Base-by-base conservation (phyloP, 2,329 filamentous ascomycete genomes). In the Aspergillus aculeatinus region DNA sequence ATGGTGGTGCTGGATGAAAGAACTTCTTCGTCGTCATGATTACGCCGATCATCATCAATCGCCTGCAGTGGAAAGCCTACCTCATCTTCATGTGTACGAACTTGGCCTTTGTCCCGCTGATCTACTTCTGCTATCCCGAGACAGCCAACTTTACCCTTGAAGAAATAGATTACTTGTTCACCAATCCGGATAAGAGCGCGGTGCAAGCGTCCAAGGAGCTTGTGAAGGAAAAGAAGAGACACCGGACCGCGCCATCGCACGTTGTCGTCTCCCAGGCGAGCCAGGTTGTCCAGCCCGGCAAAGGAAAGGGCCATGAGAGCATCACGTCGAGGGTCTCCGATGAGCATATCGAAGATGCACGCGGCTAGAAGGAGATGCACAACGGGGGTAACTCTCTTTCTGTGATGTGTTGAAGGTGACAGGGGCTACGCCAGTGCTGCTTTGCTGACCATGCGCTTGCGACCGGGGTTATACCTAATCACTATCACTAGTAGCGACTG, bases 81-180 rank as follows among this genome's bases (percentile, higher is more conserved):
- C 61, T 76, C 29, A 72, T 75, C 48, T 76, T 76, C 63, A 75
- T 74, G 73, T 66, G 67, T 51, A 70, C 67, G 1, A 75, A 75
- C 57, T 66, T 73, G 7, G 60, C 68, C 11, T 74, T 76, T 50
- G 65, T 74, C 25, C 72, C 73, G 1, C 48, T 68, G 11, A 75
- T 82, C 11, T 83, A 78, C 68, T 81, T 82, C 68, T 76, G 68
- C 64, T 79, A 76, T 55, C 78, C 77, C 4, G 78, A 80, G 57
- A 79, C 77, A 0, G 69, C 71, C 16, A 77, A 77, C 47, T 66
- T 77, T 19, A 76, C 74, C 1, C 70, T 80, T 4, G 77, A 80
- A 61, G 77, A 80, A 57, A 76, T 80, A 29, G 78, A 80, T 58
- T 74, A 74, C 64, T 69, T 80, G 12, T 80, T 79, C 39, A 68